Evolutionary conservation across 345 rosid genomes (phyloP).

Genomic region (Moricandia moricandioides): DNA sequence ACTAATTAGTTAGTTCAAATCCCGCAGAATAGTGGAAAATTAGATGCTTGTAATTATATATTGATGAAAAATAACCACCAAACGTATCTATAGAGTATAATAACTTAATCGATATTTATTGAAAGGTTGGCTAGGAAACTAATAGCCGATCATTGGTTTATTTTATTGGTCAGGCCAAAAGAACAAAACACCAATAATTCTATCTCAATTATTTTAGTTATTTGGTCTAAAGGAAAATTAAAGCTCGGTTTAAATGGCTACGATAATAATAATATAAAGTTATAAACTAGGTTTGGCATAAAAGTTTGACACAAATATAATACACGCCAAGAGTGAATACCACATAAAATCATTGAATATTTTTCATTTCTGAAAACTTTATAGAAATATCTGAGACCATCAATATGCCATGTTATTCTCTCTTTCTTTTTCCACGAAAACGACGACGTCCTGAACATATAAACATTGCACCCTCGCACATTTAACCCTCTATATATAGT

Average conservation of each 20-base stretch:
- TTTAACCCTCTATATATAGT: constrained; percentile 25
- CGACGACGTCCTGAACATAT: constrained; percentile 24
- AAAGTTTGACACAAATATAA: constrained; percentile 30
- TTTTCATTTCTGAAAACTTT: constrained; percentile 1
- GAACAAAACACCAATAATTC: background rate
- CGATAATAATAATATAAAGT: constrained; percentile 14
- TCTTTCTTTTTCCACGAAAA: constrained; percentile 6
- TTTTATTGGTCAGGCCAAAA: background rate
- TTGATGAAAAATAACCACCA: too few relatives aligned
- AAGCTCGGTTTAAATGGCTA: constrained; percentile 28
- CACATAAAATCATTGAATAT: constrained; percentile 27
- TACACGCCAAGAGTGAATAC: constrained; percentile 36
- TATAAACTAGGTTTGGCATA: constrained; percentile 31
- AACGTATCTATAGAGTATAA: too few relatives aligned
- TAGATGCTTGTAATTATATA: too few relatives aligned
- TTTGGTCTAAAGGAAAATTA: constrained; percentile 24
- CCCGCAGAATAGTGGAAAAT: too few relatives aligned
- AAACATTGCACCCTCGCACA: background rate
- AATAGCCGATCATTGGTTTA: background rate
- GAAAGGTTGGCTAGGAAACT: too few relatives aligned
- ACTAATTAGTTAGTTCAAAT: too few relatives aligned
- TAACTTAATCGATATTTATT: too few relatives aligned
- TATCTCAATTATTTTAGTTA: background rate
- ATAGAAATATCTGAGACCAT: constrained; percentile 38
- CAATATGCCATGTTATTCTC: constrained; percentile 20